A percentile compares a stretch with the other conserved stretches of the same genome.
phyloP scores from a whole-genome alignment of 208 protist genomes.

The Leishmania lainsoni region DNA sequence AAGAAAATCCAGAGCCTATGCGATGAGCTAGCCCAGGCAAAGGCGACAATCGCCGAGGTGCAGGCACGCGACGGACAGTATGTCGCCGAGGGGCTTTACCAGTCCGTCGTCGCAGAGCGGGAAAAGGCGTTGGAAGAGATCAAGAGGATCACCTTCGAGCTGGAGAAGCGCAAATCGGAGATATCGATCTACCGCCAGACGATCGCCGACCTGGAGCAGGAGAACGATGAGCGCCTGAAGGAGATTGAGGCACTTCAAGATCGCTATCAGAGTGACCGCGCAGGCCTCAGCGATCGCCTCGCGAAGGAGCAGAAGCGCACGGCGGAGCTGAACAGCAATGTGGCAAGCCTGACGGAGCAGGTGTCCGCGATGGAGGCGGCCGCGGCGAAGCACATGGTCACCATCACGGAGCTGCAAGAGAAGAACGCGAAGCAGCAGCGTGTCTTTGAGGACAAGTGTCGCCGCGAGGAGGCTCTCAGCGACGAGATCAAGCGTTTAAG shows the following conservation, averaged over 20 bases:
- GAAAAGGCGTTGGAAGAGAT: slow-evolving; percentile 53
- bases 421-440: slow-evolving; percentile 54
- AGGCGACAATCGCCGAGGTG: slow-evolving; percentile 36
- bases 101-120: slow-evolving; percentile 55
- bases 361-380: slow-evolving; percentile 34
- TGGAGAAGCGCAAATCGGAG: slow-evolving; percentile 87
- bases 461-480: slow-evolving; percentile 49
- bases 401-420: slow-evolving; percentile 52
- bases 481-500: slow-evolving; percentile 32
- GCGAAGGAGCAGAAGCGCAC: slow-evolving; percentile 50
- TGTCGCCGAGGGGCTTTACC: slow-evolving; percentile 74
- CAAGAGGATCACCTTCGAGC: slow-evolving; percentile 46
- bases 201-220: slow-evolving; percentile 76
- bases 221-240: slow-evolving; percentile 84
- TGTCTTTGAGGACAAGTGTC: slow-evolving; percentile 76
- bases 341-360: slow-evolving; percentile 20
- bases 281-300: slow-evolving; percentile 45
- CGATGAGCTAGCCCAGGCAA: slow-evolving; percentile 49
- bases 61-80: slow-evolving; percentile 41
- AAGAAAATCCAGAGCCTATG: slow-evolving; percentile 53
- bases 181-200: slow-evolving; percentile 88
- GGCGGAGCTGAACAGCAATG: slow-evolving; percentile 34
- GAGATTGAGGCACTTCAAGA: slow-evolving; percentile 80
- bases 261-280: slow-evolving; percentile 56
- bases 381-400: slow-evolving; percentile 25